These are phyloP conservation scores for Diplodia sapinea DNA, from an alignment of 2,329 filamentous ascomycete species.

Conservation along the genomic window DNA sequence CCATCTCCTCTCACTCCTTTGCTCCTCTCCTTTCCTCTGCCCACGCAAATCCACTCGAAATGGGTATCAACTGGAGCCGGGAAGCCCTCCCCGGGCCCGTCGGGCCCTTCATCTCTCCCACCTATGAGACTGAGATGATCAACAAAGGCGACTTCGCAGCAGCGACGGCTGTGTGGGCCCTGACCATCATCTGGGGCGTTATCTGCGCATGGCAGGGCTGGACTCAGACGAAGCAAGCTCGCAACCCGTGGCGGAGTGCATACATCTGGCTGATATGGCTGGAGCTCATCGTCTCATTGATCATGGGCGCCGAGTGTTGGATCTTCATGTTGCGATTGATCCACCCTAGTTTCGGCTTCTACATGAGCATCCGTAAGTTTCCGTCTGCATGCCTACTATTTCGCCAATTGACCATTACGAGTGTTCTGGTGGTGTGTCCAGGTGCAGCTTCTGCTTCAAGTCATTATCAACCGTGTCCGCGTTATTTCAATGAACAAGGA, in stretches of 20 bases:
- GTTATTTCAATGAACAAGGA: slow-evolving; percentile 44
- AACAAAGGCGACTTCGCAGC: slow-evolving; percentile 42
- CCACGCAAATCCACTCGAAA: not conserved
- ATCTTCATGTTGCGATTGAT: slow-evolving; percentile 44
- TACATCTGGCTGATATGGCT: slow-evolving; percentile 59
- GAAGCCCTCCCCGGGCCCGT: slow-evolving; percentile 4
- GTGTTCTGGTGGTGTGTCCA: slow-evolving; percentile 48
- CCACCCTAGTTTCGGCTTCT: slow-evolving; percentile 45
- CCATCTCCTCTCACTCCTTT: not conserved
- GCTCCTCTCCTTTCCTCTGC: not conserved
- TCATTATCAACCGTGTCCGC: slow-evolving; percentile 50
- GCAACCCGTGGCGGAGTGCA: slow-evolving; percentile 44
- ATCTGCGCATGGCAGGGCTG: slow-evolving; percentile 45
- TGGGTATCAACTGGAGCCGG: slow-evolving; percentile 18
- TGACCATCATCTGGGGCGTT: slow-evolving; percentile 40
- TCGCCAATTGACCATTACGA: not conserved
- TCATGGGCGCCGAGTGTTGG: slow-evolving; percentile 51
- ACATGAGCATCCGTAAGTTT: slow-evolving; percentile 38
- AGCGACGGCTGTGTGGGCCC: slow-evolving; percentile 40
- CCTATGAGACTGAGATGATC: slow-evolving; percentile 40
- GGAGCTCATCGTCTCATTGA: slow-evolving; percentile 52
- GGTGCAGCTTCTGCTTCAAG: slow-evolving; percentile 48
- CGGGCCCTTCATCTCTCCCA: slow-evolving; percentile 38
- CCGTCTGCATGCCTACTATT: slow-evolving; percentile 27
- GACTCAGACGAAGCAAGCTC: slow-evolving; percentile 39